Base-by-base conservation (phyloP, 495 filamentous ascomycete species). In the Aspergillus hancockii region DNA sequence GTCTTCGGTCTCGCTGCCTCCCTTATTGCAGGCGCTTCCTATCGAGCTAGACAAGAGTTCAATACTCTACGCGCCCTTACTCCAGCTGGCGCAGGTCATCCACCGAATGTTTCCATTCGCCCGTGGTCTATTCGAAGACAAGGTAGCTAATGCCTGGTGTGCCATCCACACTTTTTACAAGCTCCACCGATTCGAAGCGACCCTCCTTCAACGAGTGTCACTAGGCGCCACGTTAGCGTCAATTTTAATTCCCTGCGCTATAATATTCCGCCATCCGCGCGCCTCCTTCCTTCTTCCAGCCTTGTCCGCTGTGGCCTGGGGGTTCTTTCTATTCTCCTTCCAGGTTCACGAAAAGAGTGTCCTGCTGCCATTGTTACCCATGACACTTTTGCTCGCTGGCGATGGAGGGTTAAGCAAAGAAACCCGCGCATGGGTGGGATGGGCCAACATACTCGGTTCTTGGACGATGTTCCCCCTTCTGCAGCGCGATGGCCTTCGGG, bases 291-390 rank as follows among this genome's bases (percentile, higher is more conserved):
- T 97, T 2, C 91, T 91, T 3, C 83, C 89, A 9, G 90, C 89
- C 0, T 78, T 97, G 18, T 88, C 92, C 2, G 81, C 87, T 16
- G 90, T 88, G 0, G 88, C 93, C 1, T 98, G 94, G 94, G 94
- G 90, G 3, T 98, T 98, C 78, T 98, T 97, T 72, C 76, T 98
- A 12, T 97, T 92, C 72, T 93, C 90, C 54, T 98, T 96, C 74
- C 94, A 98, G 63, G 94, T 98, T 0, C 94, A 98, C 71, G 94
- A 98, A 74, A 98, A 98, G 77, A 95, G 90, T 63, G 91, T 96
- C 0, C 79, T 98, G 6, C 83, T 98, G 0, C 94, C 94, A 3
- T 79, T 98, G 23, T 84, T 97, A 59, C 94, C 94, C 0, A 94
- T 93, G 87, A 97, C 92, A 0, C 75, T 97, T 9, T 77, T 97